phyloP scores from a whole-genome alignment of 2,329 filamentous ascomycete genomes.

The Colletotrichum acutatum region DNA sequence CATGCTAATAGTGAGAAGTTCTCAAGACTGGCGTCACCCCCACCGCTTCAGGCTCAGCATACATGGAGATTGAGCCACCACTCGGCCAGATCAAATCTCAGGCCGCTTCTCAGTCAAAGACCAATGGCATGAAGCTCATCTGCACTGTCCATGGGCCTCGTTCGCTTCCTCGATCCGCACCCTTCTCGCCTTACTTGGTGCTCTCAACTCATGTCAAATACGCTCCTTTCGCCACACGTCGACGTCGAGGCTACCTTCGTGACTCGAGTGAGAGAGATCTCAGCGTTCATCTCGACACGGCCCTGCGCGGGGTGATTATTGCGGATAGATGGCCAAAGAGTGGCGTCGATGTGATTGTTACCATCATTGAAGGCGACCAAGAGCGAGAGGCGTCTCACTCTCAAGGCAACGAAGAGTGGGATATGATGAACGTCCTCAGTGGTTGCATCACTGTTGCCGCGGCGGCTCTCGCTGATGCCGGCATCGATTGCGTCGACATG shows the following conservation, averaged over 20 bases:
- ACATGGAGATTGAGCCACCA: conserved; percentile 73
- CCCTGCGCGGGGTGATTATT: conserved; percentile 88
- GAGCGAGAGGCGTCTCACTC: conserved; percentile 66
- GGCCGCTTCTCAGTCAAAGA: conserved; percentile 48
- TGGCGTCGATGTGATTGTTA: conserved; percentile 93
- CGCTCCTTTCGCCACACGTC: conserved; percentile 89
- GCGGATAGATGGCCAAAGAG: conserved; percentile 99
- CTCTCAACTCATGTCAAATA: conserved; percentile 96
- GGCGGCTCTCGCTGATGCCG: conserved; percentile 91
- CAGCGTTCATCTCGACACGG: conserved; percentile 90
- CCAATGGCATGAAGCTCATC: conserved; percentile 86
- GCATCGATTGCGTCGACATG: conserved; percentile 94
- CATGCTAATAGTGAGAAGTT: conserved; percentile 62
- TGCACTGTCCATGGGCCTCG: conserved; percentile 95
- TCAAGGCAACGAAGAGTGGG: conserved; percentile 76
- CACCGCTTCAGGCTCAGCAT: conserved; percentile 93
- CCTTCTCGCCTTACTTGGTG: conserved; percentile 92
- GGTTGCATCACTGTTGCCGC: conserved; percentile 95
- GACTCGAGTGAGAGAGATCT: conserved; percentile 90
- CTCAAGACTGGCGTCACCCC: conserved; percentile 92
- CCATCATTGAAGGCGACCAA: conserved; percentile 92
- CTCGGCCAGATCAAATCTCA: conserved; percentile 46
- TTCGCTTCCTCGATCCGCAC: conserved; percentile 87
- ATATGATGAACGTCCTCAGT: conserved; percentile 89
- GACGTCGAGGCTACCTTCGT: conserved; percentile 85